Percentiles rank a stretch among this genome's conserved stretches.
Conservation (phyloP, 345 rosid species). For the Euphorbia peplus region DNA sequence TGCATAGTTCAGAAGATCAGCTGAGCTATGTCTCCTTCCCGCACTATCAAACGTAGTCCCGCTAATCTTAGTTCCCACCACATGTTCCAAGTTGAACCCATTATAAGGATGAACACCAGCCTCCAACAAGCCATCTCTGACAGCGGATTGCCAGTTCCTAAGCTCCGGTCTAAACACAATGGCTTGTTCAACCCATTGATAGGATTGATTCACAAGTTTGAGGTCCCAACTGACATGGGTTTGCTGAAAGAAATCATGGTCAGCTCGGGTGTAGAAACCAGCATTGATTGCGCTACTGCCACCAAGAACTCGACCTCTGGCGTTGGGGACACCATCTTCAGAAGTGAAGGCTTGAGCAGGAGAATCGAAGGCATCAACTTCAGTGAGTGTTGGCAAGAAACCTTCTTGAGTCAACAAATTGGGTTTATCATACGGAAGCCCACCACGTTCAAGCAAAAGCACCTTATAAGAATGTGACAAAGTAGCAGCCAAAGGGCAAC, state of each 20-base stretch:
- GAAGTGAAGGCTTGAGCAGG: too few relatives aligned
- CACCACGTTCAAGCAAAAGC: too few relatives aligned
- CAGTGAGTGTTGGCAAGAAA: too few relatives aligned
- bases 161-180: conserved; percentile 74
- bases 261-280: not conserved
- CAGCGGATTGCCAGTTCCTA: conserved; percentile 71
- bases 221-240: conserved; percentile 60
- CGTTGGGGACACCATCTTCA: too few relatives aligned
- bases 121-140: conserved; percentile 76
- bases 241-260: not conserved
- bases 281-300: not conserved
- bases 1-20: conserved; percentile 71
- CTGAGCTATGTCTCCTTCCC: conserved; percentile 75
- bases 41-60: conserved; percentile 75
- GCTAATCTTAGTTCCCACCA: conserved; percentile 80
- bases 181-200: conserved; percentile 79
- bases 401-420: too few relatives aligned
- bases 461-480: too few relatives aligned
- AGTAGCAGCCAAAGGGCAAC: conserved; percentile 90
- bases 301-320: not conserved
- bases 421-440: too few relatives aligned
- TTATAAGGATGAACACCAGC: conserved; percentile 72
- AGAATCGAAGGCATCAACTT: too few relatives aligned
- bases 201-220: conserved; percentile 57
- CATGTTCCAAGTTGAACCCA: conserved; percentile 50